These are phyloP conservation scores for Comarum palustre DNA, from an alignment of 306 rosid genomes.

Conservation along the genomic window DNA sequence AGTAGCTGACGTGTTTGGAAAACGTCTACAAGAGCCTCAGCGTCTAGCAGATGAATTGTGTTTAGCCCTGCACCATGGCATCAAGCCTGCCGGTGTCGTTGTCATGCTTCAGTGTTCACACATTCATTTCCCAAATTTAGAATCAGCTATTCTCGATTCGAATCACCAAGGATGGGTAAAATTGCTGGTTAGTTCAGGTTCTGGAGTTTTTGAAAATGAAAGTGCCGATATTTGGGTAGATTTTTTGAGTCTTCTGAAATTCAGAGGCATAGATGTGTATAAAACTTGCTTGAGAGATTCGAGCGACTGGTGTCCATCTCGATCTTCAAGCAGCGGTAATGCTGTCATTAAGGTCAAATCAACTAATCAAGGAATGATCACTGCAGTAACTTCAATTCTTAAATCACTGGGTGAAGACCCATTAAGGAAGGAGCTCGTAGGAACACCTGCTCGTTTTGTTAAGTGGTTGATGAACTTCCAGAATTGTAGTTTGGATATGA, in stretches of 20 bases:
- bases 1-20: slow-evolving; percentile 59
- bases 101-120: slow-evolving; percentile 67
- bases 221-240: slow-evolving; percentile 63
- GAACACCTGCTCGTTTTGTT: slow-evolving; percentile 78
- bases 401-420: slow-evolving; percentile 92
- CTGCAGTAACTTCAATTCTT: slow-evolving; percentile 72
- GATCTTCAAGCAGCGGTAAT: slow-evolving; percentile 33
- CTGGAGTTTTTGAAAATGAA: slow-evolving; percentile 67
- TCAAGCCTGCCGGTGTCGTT: slow-evolving; percentile 91
- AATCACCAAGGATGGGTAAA: slow-evolving; percentile 62
- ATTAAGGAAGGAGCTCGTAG: slow-evolving; percentile 64
- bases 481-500: slow-evolving; percentile 55
- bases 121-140: slow-evolving; percentile 62
- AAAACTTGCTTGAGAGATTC: slow-evolving; percentile 30
- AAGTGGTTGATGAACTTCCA: slow-evolving; percentile 80
- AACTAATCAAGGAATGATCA: slow-evolving; percentile 47
- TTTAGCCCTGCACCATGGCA: slow-evolving; percentile 54
- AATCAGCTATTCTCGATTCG: slow-evolving; percentile 52
- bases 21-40: slow-evolving; percentile 70
- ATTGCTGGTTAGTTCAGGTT: slow-evolving; percentile 63
- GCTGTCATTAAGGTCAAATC: slow-evolving; percentile 37
- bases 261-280: slow-evolving; percentile 53
- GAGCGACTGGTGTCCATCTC: slow-evolving; percentile 74
- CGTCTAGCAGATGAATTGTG: slow-evolving; percentile 57
- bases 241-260: slow-evolving; percentile 66